Conservation (phyloP, 768 basidiomycete species). For the Trametopsis cervina region DNA sequence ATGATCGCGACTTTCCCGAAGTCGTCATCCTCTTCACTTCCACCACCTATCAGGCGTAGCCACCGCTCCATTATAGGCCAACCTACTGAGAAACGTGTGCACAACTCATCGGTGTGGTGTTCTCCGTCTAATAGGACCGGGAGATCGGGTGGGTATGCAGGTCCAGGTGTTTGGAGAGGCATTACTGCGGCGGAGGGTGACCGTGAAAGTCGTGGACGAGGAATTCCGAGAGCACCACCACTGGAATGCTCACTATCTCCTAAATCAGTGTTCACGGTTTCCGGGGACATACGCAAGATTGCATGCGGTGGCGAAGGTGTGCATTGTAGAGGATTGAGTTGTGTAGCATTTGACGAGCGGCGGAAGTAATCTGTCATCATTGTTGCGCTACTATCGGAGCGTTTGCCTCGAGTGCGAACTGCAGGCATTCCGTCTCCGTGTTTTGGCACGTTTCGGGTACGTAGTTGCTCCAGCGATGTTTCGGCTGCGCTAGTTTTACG, state of each 20-base stretch:
- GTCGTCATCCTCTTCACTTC: slow-evolving; percentile 45
- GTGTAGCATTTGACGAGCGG: not conserved
- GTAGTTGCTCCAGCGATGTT: slow-evolving; percentile 58
- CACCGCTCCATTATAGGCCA: slow-evolving; percentile 79
- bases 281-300: slow-evolving; percentile 7
- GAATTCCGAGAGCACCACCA: slow-evolving; percentile 20
- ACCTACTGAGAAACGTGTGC: slow-evolving; percentile 72
- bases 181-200: slow-evolving; percentile 51
- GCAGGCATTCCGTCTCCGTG: not conserved
- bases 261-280: slow-evolving; percentile 9
- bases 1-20: slow-evolving; percentile 75
- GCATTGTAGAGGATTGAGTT: not conserved
- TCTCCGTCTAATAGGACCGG: slow-evolving; percentile 71
- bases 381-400: slow-evolving; percentile 12
- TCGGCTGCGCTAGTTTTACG: slow-evolving; percentile 55
- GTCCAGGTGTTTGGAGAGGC: slow-evolving; percentile 24
- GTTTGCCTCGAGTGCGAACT: slow-evolving; percentile 4
- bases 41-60: slow-evolving; percentile 54
- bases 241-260: slow-evolving; percentile 22
- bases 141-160: slow-evolving; percentile 51
- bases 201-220: slow-evolving; percentile 44
- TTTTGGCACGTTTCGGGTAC: slow-evolving; percentile 26
- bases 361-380: slow-evolving; percentile 3
- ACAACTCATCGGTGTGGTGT: slow-evolving; percentile 89
- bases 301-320: slow-evolving; percentile 3